Percentiles rank a stretch among this genome's conserved stretches.
These are phyloP conservation scores for Solioccasus polychromus DNA, from an alignment of 768 basidiomycete genomes.

Conservation along the genomic window DNA sequence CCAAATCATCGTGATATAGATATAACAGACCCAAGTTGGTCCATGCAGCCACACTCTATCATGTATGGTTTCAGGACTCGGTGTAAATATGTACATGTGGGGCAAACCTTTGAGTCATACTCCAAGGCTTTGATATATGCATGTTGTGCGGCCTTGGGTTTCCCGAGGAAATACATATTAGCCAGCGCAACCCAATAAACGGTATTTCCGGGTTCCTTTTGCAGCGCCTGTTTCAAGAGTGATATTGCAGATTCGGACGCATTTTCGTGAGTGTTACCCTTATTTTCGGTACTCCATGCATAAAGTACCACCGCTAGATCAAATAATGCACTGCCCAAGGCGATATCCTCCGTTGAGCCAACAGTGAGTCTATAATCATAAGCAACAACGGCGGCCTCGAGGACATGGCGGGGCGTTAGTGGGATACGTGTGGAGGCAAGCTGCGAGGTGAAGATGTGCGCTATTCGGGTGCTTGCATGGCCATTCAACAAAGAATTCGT, in stretches of 20 bases:
- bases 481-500: constrained; percentile 40
- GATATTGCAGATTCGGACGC: constrained; percentile 44
- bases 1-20: constrained; percentile 70
- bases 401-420: constrained; percentile 35
- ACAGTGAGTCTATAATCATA: constrained; percentile 63
- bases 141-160: constrained; percentile 81
- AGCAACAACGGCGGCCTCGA: constrained; percentile 53
- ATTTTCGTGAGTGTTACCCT: constrained; percentile 13
- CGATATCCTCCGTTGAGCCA: constrained; percentile 46
- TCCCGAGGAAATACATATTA: constrained; percentile 60
- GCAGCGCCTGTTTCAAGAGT: constrained; percentile 69
- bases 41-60: constrained; percentile 75
- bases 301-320: constrained; percentile 70
- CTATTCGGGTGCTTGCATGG: constrained; percentile 41
- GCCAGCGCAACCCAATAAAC: constrained; percentile 84
- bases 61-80: constrained; percentile 1
- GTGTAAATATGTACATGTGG: background rate
- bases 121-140: constrained; percentile 89
- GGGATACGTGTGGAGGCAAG: constrained; percentile 19
- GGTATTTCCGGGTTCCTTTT: constrained; percentile 67
- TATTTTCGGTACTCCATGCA: constrained; percentile 39
- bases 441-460: constrained; percentile 37
- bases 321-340: constrained; percentile 62
- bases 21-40: constrained; percentile 87
- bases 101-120: constrained; percentile 71